Evolutionary conservation across 2,329 filamentous ascomycete genomes (phyloP), one percentile per base, ranked within the genome.

Genomic region (Acrocalymma vagum): DNA sequence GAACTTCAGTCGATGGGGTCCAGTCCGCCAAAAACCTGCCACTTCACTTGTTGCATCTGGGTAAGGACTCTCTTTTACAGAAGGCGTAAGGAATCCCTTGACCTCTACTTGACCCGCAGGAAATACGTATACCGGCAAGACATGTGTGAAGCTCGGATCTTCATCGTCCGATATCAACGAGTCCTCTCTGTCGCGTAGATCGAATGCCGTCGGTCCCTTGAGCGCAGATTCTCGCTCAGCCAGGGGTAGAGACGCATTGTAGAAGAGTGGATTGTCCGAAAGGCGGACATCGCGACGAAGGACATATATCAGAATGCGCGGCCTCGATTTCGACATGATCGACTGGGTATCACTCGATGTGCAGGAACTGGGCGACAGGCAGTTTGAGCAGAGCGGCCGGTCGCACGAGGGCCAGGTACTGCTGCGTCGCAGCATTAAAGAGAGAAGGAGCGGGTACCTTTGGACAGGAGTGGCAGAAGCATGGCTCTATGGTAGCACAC

Each of bases 221-320:
- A 34, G 25, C 9, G 46, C 29, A 30, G 38, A 45, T 20, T 42
- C 32, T 20, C 42, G 38, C 25, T 46, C 42, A 23, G n/a, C 3
- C 10, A 47, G 29, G 25, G 52, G 33, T n/a, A 65, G 64, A 17
- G 73, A 69, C 6, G 79, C 67, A 43, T 78, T 74, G 60, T 89
- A 77, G 14, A 93, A 78, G 27, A 91, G 77, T 0, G 87, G 87
- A 58, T 92, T 92, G 68, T 93, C 88, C 18, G 81, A 76, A 17
- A 88, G 75, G 45, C 89, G 85, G 14, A 91, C 75, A 63, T 93
- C 89, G 53, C 85, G 82, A 29, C 88, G 82, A 23, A 92, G 68
- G 15, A 92, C 66, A 60, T 90, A 91, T 39, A 93, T 75, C 35
- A 91, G 72, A 16, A 88, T 75, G 28, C 70, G 72, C 14, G 63